Conservation (phyloP, 2,329 filamentous ascomycete genomes). For the Samsoniella hepiali region DNA sequence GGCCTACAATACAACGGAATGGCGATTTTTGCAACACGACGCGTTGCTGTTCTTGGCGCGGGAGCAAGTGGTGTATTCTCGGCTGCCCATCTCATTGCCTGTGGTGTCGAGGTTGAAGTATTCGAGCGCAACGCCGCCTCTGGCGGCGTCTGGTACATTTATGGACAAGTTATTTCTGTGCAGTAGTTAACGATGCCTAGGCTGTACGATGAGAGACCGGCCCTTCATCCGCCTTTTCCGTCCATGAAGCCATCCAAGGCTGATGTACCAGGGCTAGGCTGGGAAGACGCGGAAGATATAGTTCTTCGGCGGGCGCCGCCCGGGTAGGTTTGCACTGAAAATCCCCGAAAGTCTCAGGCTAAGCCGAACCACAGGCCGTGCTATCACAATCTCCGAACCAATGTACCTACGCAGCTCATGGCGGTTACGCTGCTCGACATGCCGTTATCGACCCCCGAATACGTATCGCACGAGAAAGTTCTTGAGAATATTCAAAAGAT, state of each 20-base stretch:
- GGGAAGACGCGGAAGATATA: neutral
- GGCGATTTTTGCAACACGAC: neutral
- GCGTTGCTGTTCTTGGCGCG: neutral
- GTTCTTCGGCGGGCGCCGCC: neutral
- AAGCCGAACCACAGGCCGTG: neutral
- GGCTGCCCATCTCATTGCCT: neutral
- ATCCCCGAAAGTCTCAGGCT: no score
- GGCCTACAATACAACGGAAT: neutral
- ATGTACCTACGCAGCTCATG: neutral
- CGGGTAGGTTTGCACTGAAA: neutral
- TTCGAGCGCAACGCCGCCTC: neutral
- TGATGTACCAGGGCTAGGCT: neutral
- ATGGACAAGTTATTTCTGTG: rapidly evolving
- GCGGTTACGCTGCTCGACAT: neutral
- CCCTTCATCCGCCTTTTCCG: neutral
- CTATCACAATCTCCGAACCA: neutral
- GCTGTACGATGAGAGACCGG: neutral
- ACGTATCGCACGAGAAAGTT: neutral
- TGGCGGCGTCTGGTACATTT: neutral
- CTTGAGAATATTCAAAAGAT: neutral
- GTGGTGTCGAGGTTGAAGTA: neutral
- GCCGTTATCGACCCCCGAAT: neutral
- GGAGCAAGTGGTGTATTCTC: neutral
- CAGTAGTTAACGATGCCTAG: neutral
- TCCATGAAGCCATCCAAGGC: neutral